These are phyloP conservation scores for Penicillium herquei DNA, from an alignment of 495 filamentous ascomycete genomes.

Conservation along the genomic window DNA sequence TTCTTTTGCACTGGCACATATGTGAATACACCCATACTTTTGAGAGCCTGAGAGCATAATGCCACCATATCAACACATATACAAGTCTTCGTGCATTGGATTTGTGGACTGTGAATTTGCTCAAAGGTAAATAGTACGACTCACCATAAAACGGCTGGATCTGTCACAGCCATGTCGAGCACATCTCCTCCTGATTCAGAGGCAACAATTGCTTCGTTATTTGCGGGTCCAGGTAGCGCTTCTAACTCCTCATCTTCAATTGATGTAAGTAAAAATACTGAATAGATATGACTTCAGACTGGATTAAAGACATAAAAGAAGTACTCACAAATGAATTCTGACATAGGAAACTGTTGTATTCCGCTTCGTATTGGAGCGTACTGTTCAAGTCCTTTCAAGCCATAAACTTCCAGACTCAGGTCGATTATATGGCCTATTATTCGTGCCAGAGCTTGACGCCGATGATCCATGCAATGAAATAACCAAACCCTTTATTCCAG, in stretches of 20 bases:
- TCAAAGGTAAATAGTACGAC: not conserved
- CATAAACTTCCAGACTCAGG: conserved; percentile 54
- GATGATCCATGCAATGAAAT: conserved; percentile 59
- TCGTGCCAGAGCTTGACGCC: conserved; percentile 66
- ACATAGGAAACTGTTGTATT: conserved; percentile 63
- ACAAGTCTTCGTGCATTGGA: not conserved
- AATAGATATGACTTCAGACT: not conserved
- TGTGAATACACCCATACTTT: no score
- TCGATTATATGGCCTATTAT: conserved; percentile 70
- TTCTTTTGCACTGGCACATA: no score
- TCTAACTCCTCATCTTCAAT: conserved; percentile 33
- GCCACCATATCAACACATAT: not conserved
- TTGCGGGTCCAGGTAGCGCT: conserved; percentile 37
- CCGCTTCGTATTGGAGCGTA: conserved; percentile 54
- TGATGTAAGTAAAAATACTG: conserved; percentile 27
- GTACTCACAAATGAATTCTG: not conserved
- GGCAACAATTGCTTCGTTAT: conserved; percentile 39
- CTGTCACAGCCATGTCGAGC: conserved; percentile 13
- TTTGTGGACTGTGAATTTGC: not conserved
- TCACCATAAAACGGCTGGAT: not conserved
- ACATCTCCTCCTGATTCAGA: conserved; percentile 23
- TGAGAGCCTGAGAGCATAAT: not conserved
- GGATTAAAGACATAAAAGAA: no score
- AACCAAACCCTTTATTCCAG: conserved; percentile 58
- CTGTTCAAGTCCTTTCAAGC: conserved; percentile 69